Base-by-base conservation (phyloP, 1,284 basidiomycete genomes). In the Hemileia vastatrix region DNA sequence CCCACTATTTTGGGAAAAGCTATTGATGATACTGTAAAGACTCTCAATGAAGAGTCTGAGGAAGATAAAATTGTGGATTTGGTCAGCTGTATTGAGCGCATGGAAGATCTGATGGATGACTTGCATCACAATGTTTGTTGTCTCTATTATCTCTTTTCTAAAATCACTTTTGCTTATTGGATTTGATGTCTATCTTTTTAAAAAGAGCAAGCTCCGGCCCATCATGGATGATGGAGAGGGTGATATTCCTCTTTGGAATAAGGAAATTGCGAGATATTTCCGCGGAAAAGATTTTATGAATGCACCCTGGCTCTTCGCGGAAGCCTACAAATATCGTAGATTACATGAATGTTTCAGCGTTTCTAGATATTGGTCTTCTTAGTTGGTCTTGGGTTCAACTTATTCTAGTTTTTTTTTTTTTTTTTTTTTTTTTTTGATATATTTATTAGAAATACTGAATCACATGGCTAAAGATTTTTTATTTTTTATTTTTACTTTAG, bases 221-320 rank as follows among this genome's bases (percentile, higher is more conserved):
- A 91, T 94, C 73, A 79, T 90, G 51, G 93, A 97, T 76, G 93
- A 97, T 72, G 86, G 84, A 65, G 92, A 95, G 74, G 93, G 86
- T 24, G 93, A 97, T 71, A 86, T 97, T 43, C 86, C 92, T 1
- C 81, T 96, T 15, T 97, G 93, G 93, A 97, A 97, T 79, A 95
- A 96, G 78, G 79, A 90, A 76, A 91, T 92, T 56, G 88, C 88
- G 48, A 89, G 88, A 74, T 95, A 84, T 77, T 95, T 95, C 80
- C 85, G 89, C 78, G 91, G 90, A 64, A 94, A 94, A 78, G 88
- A 93, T 76, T 97, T 95, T 73, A 94, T 95, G 90, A 93, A 90
- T 70, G 76, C 75, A 0, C 90, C 90, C 5, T 93, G 90, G 91
- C 79, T 94, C 21, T 94, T 94, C 71, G 94, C 94, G 53, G 93